phyloP scores from a whole-genome alignment of 202 grass and related monocot genomes.

The Setaria italica region DNA sequence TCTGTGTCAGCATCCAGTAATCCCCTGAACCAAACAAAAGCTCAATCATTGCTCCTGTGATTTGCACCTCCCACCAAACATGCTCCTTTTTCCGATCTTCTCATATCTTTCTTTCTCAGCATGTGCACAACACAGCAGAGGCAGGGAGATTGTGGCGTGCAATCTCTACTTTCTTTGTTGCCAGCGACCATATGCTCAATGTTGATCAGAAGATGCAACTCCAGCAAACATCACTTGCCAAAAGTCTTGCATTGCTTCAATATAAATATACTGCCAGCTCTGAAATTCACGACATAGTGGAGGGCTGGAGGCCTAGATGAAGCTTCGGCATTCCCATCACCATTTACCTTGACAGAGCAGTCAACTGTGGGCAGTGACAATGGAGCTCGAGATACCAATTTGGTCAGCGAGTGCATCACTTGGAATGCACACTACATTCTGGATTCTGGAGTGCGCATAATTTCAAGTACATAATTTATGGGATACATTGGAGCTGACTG shows the following conservation, averaged over 20 bases:
- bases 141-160: background rate
- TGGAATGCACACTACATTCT: background rate
- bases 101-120: constrained; percentile 14
- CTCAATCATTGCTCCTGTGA: constrained; percentile 10
- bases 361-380: no score
- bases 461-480: constrained; percentile 31
- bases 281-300: no score
- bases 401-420: background rate
- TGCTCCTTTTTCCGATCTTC: background rate
- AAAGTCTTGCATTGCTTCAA: no score
- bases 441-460: constrained; percentile 23
- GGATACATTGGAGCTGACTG: constrained; percentile 41
- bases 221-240: no score
- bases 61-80: constrained; percentile 51
- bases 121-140: constrained; percentile 9
- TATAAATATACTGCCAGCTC: no score
- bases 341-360: no score
- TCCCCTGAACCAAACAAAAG: constrained; percentile 15
- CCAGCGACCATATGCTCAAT: no score
- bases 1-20: constrained; percentile 58
- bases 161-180: background rate
- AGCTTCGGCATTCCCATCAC: no score
- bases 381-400: constrained; percentile 6
- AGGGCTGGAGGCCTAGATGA: no score
- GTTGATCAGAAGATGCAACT: no score